Evolutionary conservation across 2,329 filamentous ascomycete genomes (phyloP).

Genomic region (Chrysosporium queenslandicum): DNA sequence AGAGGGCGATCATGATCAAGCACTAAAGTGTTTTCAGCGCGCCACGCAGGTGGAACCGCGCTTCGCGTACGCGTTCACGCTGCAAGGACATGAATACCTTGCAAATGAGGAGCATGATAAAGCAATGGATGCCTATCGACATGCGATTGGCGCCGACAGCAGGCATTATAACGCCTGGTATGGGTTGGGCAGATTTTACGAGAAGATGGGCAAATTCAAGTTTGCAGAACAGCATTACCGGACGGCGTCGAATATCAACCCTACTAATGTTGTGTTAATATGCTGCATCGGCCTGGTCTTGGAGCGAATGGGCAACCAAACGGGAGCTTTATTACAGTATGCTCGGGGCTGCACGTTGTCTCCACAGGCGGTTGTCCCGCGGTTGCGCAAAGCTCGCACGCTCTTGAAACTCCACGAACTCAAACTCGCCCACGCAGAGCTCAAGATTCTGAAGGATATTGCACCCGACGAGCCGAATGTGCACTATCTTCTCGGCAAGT

Average conservation of each 20-base stretch:
- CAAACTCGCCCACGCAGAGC: conserved; percentile 64
- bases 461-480: conserved; percentile 93
- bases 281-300: conserved; percentile 85
- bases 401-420: conserved; percentile 64
- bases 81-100: conserved; percentile 93
- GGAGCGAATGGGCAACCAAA: conserved; percentile 76
- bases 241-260: conserved; percentile 79
- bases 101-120: conserved; percentile 97
- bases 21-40: conserved; percentile 85
- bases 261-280: conserved; percentile 82
- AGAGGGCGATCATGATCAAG: conserved; percentile 85
- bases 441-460: conserved; percentile 79
- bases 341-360: conserved; percentile 71
- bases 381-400: conserved; percentile 86
- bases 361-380: conserved; percentile 68
- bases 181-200: conserved; percentile 69
- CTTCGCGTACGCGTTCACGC: conserved; percentile 90
- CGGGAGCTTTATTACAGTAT: conserved; percentile 70
- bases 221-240: conserved; percentile 88
- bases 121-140: conserved; percentile 75
- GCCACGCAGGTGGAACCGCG: conserved; percentile 81
- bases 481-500: conserved; percentile 74
- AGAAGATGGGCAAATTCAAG: conserved; percentile 82
- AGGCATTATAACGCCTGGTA: conserved; percentile 99
- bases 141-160: conserved; percentile 72